Evolutionary conservation across 2,329 filamentous ascomycete species (phyloP).

Genomic region (Trichoderma pleuroti): DNA sequence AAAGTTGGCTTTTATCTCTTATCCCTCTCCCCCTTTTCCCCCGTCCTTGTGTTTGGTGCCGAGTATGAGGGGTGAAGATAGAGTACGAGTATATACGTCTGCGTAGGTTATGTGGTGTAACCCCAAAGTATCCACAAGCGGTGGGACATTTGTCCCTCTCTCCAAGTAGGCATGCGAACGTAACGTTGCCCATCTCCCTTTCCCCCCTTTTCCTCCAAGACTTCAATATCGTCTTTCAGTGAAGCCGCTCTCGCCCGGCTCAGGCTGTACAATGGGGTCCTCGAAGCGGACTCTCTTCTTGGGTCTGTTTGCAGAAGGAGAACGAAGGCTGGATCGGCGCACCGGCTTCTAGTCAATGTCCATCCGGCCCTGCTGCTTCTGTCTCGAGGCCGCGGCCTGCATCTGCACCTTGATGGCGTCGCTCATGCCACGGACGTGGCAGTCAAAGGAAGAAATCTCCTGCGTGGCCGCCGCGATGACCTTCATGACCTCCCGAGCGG

Average conservation of each 20-base stretch:
- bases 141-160: not conserved
- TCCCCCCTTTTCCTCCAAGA: not conserved
- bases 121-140: not conserved
- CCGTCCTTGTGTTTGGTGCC: not conserved
- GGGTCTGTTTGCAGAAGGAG: not conserved
- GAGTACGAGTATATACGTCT: not conserved
- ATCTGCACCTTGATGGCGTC: slow-evolving; percentile 23
- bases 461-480: slow-evolving; percentile 22
- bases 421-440: slow-evolving; percentile 21
- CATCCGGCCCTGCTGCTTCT: not conserved
- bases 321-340: slow-evolving; percentile 10
- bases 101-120: not conserved
- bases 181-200: not conserved
- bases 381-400: not conserved
- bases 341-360: slow-evolving; percentile 10
- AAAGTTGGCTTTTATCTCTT: not conserved
- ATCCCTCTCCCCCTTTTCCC: not conserved
- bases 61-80: not conserved
- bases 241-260: not conserved
- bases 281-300: slow-evolving; percentile 6
- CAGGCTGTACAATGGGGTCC: not conserved
- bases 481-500: slow-evolving; percentile 24
- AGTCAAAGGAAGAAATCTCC: slow-evolving; percentile 27
- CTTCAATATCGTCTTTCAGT: not conserved
- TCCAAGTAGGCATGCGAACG: not conserved